Percentiles rank a stretch among this genome's conserved stretches.
phyloP scores from a whole-genome alignment of 805 yeast genomes.

The Maudiozyma barnettii region DNA sequence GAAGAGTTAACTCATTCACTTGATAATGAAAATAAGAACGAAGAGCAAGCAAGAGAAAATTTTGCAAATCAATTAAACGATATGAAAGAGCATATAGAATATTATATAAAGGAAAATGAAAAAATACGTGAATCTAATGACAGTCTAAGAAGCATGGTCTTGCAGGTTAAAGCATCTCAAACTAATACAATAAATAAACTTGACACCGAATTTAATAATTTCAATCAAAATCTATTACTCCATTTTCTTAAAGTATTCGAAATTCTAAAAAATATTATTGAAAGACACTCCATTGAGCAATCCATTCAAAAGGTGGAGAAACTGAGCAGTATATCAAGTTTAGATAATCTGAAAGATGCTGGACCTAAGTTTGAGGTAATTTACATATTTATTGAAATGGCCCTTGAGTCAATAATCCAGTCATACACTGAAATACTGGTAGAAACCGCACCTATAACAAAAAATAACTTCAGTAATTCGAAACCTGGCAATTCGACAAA shows the following conservation, averaged over 20 bases:
- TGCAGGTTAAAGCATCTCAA: slow-evolving; percentile 1
- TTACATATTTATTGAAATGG: slow-evolving; percentile 49
- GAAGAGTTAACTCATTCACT: slow-evolving; percentile 11
- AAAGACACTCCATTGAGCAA: slow-evolving; percentile 48
- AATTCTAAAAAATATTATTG: slow-evolving; percentile 46
- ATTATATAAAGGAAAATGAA: slow-evolving; percentile 4
- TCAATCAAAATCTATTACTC: slow-evolving; percentile 35
- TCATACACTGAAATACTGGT: slow-evolving; percentile 38
- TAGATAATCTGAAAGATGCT: slow-evolving; percentile 20
- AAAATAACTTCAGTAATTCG: not conserved
- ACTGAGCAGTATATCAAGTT: slow-evolving; percentile 20
- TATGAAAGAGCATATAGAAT: not conserved
- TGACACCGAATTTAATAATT: slow-evolving; percentile 31
- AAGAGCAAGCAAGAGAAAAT: not conserved
- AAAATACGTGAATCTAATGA: slow-evolving; percentile 2
- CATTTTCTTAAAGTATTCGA: slow-evolving; percentile 43
- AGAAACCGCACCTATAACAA: not conserved
- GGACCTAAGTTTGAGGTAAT: slow-evolving; percentile 34
- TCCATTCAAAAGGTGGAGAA: slow-evolving; percentile 44
- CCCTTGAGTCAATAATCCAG: slow-evolving; percentile 46
- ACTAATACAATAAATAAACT: slow-evolving; percentile 2
- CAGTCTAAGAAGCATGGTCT: not conserved
- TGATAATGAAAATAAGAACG: slow-evolving; percentile 9
- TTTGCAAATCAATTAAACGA: slow-evolving; percentile 2
- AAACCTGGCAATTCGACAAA: not conserved